These are phyloP conservation scores for Thelonectria rubi DNA, from an alignment of 2,329 filamentous ascomycete genomes.

Conservation along the genomic window DNA sequence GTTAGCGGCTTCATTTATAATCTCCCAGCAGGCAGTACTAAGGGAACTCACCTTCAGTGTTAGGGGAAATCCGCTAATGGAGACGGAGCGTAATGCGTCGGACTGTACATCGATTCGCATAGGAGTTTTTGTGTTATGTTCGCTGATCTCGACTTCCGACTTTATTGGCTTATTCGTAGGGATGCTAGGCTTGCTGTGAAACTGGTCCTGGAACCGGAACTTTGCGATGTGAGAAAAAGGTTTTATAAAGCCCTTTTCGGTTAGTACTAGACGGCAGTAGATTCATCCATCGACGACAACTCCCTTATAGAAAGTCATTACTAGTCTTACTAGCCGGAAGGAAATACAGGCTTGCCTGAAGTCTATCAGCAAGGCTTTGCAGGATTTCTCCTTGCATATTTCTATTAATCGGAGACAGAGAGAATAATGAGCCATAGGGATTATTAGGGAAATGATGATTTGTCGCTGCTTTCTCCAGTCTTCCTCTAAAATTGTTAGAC, in stretches of 20 bases:
- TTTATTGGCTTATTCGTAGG: not conserved
- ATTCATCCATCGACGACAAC: conserved; percentile 1
- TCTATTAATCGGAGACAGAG: not conserved
- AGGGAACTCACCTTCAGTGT: not conserved
- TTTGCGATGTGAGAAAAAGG: not conserved
- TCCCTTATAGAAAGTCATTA: not conserved
- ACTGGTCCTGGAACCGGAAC: not conserved
- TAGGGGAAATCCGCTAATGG: conserved; percentile 1
- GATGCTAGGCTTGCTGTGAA: not conserved
- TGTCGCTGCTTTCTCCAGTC: not conserved
- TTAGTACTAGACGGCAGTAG: not conserved
- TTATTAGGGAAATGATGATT: not conserved
- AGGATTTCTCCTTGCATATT: not conserved
- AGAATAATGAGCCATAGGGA: not conserved
- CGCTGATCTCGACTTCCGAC: not conserved
- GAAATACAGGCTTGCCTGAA: not conserved
- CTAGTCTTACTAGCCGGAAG: not conserved
- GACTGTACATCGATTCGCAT: conserved; percentile 5
- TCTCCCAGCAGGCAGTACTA: no score
- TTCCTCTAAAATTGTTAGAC: no score
- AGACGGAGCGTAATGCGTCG: not conserved
- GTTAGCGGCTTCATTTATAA: no score
- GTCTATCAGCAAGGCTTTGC: not conserved
- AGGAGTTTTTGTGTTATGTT: not conserved
- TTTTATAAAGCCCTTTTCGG: not conserved